A percentile compares a stretch with the other conserved stretches of the same genome.
Evolutionary conservation across 164 flowering plant species (phyloP).

Genomic region (Kingdonia uniflora): DNA sequence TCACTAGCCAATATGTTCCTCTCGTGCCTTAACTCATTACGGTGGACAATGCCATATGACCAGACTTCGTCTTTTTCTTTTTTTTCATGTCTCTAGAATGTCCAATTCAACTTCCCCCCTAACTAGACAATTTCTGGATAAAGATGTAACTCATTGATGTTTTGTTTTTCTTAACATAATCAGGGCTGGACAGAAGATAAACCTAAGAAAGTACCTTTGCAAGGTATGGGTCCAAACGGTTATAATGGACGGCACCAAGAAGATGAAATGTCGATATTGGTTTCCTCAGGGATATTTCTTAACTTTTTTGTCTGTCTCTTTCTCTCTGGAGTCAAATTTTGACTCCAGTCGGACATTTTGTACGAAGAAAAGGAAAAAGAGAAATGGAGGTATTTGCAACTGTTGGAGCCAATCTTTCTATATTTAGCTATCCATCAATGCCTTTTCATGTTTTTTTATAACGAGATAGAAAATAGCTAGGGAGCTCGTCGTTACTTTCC

Average conservation of each 20-base stretch:
- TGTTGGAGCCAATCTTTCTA: constrained; percentile 8
- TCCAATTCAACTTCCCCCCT: not conserved
- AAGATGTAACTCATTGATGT: not conserved
- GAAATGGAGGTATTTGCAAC: constrained; percentile 3
- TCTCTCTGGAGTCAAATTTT: constrained; percentile 13
- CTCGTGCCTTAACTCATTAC: not conserved
- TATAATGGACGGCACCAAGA: not conserved
- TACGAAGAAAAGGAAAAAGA: not conserved
- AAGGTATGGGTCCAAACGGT: not conserved
- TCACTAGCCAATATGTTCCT: too few relatives aligned
- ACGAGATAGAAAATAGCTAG: too few relatives aligned
- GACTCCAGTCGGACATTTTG: constrained; percentile 10
- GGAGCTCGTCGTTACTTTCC: too few relatives aligned
- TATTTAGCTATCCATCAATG: too few relatives aligned
- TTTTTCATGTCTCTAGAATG: not conserved
- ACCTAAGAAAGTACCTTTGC: not conserved
- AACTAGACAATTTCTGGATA: not conserved
- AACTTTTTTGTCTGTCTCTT: constrained; percentile 1
- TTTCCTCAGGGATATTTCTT: constrained; percentile 1
- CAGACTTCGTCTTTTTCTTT: not conserved
- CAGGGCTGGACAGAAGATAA: constrained; percentile 18
- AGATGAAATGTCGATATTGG: constrained; percentile 2
- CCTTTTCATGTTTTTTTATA: too few relatives aligned
- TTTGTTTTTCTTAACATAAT: constrained; percentile 1
- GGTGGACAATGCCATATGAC: not conserved